Evolutionary conservation across 2,329 filamentous ascomycete species (phyloP), one percentile per base, ranked within the genome.

Genomic region (Hypoxylon sp.): DNA sequence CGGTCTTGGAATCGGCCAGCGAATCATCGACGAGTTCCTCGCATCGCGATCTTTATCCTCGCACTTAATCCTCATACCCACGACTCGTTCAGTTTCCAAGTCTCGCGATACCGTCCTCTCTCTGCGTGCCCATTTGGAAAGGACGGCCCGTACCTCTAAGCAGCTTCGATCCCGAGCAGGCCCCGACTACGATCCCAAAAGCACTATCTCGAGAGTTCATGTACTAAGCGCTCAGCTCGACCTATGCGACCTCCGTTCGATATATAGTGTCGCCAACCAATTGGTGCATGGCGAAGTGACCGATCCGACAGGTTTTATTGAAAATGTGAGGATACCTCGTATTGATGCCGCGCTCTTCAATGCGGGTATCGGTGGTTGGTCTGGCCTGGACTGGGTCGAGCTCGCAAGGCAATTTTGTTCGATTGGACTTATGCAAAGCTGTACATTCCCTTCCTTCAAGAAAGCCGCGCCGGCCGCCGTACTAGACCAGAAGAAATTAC

Each of bases 1-100:
- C 48, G 95, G 95, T 48, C 92, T 95, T 74, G 91, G 91, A 61
- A 94, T 93, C 73, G 92, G 92, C 78, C 89, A 92, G 76, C 92
- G 94, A 67, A 86, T 97, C 63, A 95, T 97, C 74, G 93, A 97
- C 83, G 93, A 97, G 75, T 98, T 97, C 83, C 88, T 97, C 66
- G 83, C 85, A 66, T 88, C 88, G 11, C 90, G 89, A 37, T 88
- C 91, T 31, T 84, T 88, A 53, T 84, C 85, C 31, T 87, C 92
- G 63, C 89, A 91, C 75, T 88, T 98, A 48, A 87, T 93, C 73
- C 85, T 98, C 60, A 89, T 98, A 70, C 90, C 93, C 71, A 97
- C 94, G 5, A 97, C 95, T 0, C 92, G 95, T 71, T 91, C 90
- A 75, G 78, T 85, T 47, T 82, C 84, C 68, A 98, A 98, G 83